These are phyloP conservation scores for Keqinozyma sinolaborantium DNA, from an alignment of 1,139 yeast genomes.

Conservation along the genomic window DNA sequence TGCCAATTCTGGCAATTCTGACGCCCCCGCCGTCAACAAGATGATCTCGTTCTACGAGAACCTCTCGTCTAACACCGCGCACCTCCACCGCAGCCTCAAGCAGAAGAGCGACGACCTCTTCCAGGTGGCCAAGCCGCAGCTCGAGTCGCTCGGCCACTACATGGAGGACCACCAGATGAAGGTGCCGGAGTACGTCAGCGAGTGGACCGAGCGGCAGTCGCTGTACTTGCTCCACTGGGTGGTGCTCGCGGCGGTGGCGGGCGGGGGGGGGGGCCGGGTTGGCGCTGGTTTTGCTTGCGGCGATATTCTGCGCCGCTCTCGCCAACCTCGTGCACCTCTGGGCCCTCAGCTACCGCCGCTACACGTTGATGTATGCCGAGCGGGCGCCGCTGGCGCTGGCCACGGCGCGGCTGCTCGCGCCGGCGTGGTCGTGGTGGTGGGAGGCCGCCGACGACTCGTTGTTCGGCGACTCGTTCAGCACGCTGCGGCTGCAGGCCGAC, in stretches of 20 bases:
- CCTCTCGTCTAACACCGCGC: constrained; percentile 13
- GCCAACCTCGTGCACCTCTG: constrained; percentile 27
- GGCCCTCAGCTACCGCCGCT: constrained; percentile 28
- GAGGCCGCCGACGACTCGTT: constrained; percentile 13
- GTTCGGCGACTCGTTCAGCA: constrained; percentile 11
- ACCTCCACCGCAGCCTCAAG: constrained; percentile 23
- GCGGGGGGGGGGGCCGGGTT: too few relatives aligned
- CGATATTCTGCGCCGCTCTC: constrained; percentile 30
- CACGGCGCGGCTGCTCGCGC: not conserved
- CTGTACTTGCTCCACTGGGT: constrained; percentile 4
- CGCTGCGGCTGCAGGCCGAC: constrained; percentile 13
- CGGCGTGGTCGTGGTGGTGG: constrained; percentile 1
- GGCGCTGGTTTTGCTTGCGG: not conserved
- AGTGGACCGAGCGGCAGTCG: not conserved
- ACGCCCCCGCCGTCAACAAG: constrained; percentile 5
- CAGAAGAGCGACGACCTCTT: constrained; percentile 22
- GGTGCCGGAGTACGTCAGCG: constrained; percentile 2
- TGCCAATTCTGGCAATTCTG: too few relatives aligned
- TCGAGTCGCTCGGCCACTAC: constrained; percentile 15
- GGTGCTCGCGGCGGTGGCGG: constrained; percentile 1
- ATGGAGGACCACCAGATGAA: constrained; percentile 12
- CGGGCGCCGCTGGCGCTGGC: constrained; percentile 7
- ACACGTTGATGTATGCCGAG: constrained; percentile 38
- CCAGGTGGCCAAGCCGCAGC: constrained; percentile 15
- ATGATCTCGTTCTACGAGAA: constrained; percentile 26